Evolutionary conservation across 768 basidiomycete species (phyloP).

Genomic region (Tricholoma flavovirens): DNA sequence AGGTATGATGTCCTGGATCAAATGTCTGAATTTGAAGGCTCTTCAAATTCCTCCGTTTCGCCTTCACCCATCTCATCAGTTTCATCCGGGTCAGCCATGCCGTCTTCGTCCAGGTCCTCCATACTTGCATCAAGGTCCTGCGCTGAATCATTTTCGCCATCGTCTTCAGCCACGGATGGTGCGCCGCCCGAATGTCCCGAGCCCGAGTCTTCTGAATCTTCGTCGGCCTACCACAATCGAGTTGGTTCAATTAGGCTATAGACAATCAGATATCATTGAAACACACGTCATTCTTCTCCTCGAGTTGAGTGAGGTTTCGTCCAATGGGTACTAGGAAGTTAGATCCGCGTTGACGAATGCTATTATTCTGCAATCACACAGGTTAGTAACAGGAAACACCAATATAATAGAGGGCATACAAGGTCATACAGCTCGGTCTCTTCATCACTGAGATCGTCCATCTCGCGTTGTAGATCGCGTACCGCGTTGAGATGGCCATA

Average conservation of each 20-base stretch:
- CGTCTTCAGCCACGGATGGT: conserved; percentile 40
- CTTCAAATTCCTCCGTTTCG: conserved; percentile 49
- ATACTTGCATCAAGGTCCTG: conserved; percentile 61
- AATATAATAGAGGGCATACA: conserved; percentile 28
- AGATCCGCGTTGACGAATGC: conserved; percentile 61
- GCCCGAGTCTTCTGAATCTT: conserved; percentile 43
- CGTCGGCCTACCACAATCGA: conserved; percentile 33
- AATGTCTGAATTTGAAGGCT: conserved; percentile 27
- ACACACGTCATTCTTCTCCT: conserved; percentile 80
- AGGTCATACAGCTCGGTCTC: conserved; percentile 76
- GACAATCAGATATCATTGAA: neutral
- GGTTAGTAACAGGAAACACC: conserved; percentile 6
- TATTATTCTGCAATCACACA: conserved; percentile 38
- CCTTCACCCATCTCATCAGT: conserved; percentile 38
- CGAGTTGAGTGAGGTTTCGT: conserved; percentile 63
- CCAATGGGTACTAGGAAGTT: conserved; percentile 71
- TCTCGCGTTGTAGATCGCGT: conserved; percentile 68
- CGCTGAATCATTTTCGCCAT: conserved; percentile 43
- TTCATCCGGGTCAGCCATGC: conserved; percentile 40
- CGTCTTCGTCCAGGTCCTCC: conserved; percentile 48
- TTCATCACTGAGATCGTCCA: conserved; percentile 82
- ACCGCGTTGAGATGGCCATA: conserved; percentile 55
- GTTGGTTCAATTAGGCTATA: neutral
- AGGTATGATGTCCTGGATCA: neutral
- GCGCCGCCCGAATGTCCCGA: conserved; percentile 37